A percentile compares a stretch with the other conserved stretches of the same genome.
These are phyloP conservation scores for Hypoxylon sp. DNA, from an alignment of 2,329 filamentous ascomycete genomes.

Conservation along the genomic window DNA sequence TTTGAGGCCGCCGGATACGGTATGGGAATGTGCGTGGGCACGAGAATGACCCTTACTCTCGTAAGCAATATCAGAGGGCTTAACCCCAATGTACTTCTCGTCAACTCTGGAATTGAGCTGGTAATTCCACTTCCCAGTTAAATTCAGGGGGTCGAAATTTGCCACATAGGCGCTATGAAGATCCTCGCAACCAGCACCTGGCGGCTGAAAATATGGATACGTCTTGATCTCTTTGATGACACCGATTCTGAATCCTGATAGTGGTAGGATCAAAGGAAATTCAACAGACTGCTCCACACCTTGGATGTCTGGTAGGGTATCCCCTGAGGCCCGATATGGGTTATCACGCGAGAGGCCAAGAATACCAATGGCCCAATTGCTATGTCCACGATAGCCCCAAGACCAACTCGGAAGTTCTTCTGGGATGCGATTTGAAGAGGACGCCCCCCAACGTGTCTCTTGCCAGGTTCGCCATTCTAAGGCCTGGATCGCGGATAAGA, in stretches of 20 bases:
- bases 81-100: not conserved
- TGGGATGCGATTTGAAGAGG: not conserved
- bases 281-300: not conserved
- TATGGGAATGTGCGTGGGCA: not conserved
- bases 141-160: slow-evolving; percentile 4
- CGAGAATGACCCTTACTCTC: not conserved
- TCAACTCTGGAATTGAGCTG: not conserved
- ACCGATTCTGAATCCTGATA: slow-evolving; percentile 1
- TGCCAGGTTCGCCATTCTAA: slow-evolving; percentile 3
- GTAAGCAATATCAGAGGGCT: not conserved
- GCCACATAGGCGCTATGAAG: slow-evolving; percentile 3
- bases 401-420: slow-evolving; percentile 2
- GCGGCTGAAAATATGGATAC: not conserved
- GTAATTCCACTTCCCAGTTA: not conserved
- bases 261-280: not conserved
- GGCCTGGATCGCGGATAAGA: slow-evolving; percentile 16
- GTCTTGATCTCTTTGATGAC: not conserved
- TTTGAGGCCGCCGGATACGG: not conserved
- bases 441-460: not conserved
- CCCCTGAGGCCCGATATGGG: slow-evolving; percentile 7
- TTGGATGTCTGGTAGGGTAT: slow-evolving; percentile 5
- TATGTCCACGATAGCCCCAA: slow-evolving; percentile 9
- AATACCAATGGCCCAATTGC: not conserved
- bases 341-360: not conserved
- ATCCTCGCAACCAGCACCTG: not conserved